These are phyloP conservation scores for Talaromyces sp. DNA, from an alignment of 2,329 filamentous ascomycete genomes.

Conservation along the genomic window DNA sequence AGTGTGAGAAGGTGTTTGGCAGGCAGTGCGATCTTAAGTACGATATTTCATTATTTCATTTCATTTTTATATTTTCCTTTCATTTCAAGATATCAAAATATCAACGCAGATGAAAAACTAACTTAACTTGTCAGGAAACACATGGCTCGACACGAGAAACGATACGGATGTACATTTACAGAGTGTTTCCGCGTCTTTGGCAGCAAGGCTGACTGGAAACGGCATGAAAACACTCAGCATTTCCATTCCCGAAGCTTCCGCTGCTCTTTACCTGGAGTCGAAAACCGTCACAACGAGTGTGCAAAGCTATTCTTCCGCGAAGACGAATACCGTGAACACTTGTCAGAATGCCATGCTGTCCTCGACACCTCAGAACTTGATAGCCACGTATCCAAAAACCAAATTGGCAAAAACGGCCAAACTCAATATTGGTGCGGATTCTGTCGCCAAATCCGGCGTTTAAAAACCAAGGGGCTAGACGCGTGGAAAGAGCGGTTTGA, in stretches of 20 bases:
- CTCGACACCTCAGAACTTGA: constrained; percentile 26
- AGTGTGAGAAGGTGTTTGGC: not conserved
- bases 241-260: constrained; percentile 65
- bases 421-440: constrained; percentile 83
- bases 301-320: constrained; percentile 53
- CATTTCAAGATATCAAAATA: not conserved
- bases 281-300: constrained; percentile 41
- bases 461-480: constrained; percentile 43
- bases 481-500: constrained; percentile 59
- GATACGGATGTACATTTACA: constrained; percentile 73
- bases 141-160: constrained; percentile 70
- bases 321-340: constrained; percentile 57
- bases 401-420: constrained; percentile 60
- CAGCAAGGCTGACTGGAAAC: constrained; percentile 93
- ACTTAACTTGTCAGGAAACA: constrained; percentile 60
- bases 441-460: constrained; percentile 54
- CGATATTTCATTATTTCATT: constrained; percentile 1
- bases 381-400: constrained; percentile 40
- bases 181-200: constrained; percentile 69
- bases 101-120: not conserved
- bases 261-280: constrained; percentile 46
- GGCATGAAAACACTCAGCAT: constrained; percentile 79
- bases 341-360: constrained; percentile 46
- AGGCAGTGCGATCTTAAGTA: constrained; percentile 26
- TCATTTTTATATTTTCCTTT: not conserved